These are phyloP conservation scores for Lodderomyces orthopsilosis DNA, from an alignment of 1,139 yeast species.

Conservation along the genomic window DNA sequence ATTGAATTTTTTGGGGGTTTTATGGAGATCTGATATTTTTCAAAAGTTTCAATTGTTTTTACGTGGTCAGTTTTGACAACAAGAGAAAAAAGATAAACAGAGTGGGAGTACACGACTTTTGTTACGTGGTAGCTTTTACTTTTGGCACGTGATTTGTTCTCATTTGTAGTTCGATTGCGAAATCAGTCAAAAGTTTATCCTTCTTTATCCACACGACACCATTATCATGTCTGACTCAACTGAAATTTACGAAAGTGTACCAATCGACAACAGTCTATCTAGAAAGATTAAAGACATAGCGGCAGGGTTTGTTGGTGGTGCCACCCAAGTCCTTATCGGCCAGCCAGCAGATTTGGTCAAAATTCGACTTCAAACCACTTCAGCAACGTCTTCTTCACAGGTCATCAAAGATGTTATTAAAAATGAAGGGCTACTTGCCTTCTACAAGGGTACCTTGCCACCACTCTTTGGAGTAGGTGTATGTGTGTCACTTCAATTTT, in stretches of 20 bases:
- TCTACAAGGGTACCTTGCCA: conserved; percentile 50
- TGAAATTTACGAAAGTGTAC: conserved; percentile 5
- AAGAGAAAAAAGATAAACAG: neutral
- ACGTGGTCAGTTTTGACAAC: conserved; percentile 6
- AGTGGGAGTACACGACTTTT: neutral
- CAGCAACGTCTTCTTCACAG: conserved; percentile 38
- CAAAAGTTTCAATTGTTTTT: neutral
- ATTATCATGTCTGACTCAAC: conserved; percentile 11
- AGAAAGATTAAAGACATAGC: conserved; percentile 62
- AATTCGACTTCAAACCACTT: conserved; percentile 58
- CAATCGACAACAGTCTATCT: conserved; percentile 48
- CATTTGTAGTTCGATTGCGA: neutral
- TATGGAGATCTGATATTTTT: neutral
- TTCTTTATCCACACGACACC: no score
- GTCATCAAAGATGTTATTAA: conserved; percentile 54
- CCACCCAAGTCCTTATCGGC: conserved; percentile 72
- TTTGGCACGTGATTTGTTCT: neutral
- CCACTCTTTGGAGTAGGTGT: conserved; percentile 62
- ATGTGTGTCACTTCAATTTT: conserved; percentile 72
- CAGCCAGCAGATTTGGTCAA: conserved; percentile 74
- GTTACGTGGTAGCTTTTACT: neutral
- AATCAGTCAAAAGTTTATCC: neutral
- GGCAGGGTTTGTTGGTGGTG: conserved; percentile 51
- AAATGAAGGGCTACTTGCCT: conserved; percentile 64
- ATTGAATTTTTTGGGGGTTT: neutral